phyloP scores from a whole-genome alignment of 23 red algal species.

The Gracilaria caudata region DNA sequence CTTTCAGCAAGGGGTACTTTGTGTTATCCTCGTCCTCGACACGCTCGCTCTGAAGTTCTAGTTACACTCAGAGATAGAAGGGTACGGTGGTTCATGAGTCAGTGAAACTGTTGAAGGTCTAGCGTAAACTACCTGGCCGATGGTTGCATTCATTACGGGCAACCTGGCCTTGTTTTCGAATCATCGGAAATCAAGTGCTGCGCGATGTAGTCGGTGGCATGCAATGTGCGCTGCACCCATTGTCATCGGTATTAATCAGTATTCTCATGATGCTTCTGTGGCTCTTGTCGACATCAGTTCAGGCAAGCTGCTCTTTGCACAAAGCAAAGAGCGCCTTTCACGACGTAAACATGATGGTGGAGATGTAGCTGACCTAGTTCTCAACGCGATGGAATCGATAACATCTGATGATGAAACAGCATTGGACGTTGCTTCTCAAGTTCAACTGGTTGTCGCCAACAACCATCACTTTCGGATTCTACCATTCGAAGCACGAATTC shows the following conservation, averaged over 20 bases:
- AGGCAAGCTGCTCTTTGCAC: slow-evolving; percentile 75
- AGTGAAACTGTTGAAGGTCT: not conserved
- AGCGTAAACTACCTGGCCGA: not conserved
- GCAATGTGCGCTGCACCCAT: not conserved
- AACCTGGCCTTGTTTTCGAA: not conserved
- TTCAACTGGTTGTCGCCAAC: slow-evolving; percentile 84
- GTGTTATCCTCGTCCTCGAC: no score
- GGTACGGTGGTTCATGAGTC: not conserved
- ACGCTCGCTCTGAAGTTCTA: not conserved
- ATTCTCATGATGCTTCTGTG: slow-evolving; percentile 88
- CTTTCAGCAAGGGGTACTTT: no score
- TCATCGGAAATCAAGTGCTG: not conserved
- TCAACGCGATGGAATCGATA: slow-evolving; percentile 50
- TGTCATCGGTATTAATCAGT: slow-evolving; percentile 86
- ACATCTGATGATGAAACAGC: slow-evolving; percentile 17
- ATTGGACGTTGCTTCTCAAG: slow-evolving; percentile 27
- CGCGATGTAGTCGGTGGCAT: no score
- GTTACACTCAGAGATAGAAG: not conserved
- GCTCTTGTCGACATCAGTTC: slow-evolving; percentile 61
- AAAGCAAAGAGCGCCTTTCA: slow-evolving; percentile 79
- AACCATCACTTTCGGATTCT: slow-evolving; percentile 87
- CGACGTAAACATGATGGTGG: slow-evolving; percentile 93
- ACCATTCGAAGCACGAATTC: slow-evolving; percentile 70
- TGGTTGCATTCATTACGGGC: not conserved
- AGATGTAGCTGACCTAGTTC: slow-evolving; percentile 58